These are phyloP conservation scores for Rhynchospora breviuscula DNA, from an alignment of 176 grass and related monocot species.

Conservation along the genomic window DNA sequence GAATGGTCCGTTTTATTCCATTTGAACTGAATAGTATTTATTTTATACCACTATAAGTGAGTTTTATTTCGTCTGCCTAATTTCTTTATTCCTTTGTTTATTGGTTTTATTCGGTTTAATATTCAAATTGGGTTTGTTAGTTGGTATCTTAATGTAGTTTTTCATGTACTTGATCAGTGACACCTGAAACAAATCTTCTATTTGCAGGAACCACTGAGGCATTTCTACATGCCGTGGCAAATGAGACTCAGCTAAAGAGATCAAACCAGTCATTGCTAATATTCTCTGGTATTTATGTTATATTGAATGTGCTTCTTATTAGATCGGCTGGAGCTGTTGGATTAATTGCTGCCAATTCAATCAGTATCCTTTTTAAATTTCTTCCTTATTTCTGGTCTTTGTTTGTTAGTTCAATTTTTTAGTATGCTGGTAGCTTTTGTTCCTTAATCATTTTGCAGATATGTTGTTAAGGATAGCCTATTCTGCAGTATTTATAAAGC, in stretches of 20 bases:
- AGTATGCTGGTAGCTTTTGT: constrained; percentile 22
- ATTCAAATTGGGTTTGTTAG: background rate
- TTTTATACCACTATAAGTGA: background rate
- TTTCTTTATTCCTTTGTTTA: background rate
- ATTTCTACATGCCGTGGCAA: constrained; percentile 89
- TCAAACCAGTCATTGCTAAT: constrained; percentile 82
- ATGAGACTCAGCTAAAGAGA: constrained; percentile 77
- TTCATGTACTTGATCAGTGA: background rate
- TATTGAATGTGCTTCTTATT: constrained; percentile 71
- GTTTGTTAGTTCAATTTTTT: background rate
- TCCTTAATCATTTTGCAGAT: constrained; percentile 62
- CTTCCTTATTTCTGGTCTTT: background rate
- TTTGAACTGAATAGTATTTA: constrained; percentile 8
- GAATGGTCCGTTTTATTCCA: constrained; percentile 57
- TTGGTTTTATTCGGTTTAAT: background rate
- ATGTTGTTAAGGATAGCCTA: constrained; percentile 78
- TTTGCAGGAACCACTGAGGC: constrained; percentile 85
- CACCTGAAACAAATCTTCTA: background rate
- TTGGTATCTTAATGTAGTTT: background rate
- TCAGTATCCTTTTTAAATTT: constrained; percentile 67
- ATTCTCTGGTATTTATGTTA: constrained; percentile 81
- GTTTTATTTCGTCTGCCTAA: background rate
- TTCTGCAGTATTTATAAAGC: constrained; percentile 73
- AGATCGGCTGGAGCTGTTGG: constrained; percentile 71
- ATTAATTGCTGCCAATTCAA: constrained; percentile 84